Base-by-base conservation (phyloP, 1,139 yeast genomes). In the Pichia sp. region DNA sequence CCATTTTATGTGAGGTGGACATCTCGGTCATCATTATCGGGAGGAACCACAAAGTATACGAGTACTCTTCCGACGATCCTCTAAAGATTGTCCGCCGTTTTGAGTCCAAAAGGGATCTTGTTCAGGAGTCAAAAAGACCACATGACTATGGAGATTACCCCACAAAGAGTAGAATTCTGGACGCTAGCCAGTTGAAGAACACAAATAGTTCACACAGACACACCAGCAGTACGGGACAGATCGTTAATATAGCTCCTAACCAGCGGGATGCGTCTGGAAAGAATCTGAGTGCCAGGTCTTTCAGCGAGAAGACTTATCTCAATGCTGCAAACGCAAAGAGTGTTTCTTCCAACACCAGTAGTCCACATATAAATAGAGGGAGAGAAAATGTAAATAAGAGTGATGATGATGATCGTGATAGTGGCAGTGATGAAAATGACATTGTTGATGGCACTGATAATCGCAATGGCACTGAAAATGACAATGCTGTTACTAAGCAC, bases 1-100 rank as follows among this genome's bases (percentile, higher is more conserved):
- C 96, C 1, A 89, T 89, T 18, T 69, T 91, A 41, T 89, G 98
- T 60, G 93, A 86, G 50, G 95, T 88, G 8, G 97, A 91, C 58
- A 71, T 91, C 39, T 93, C 97, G 2, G 93, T 91, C 26, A 78
- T 91, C 20, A 86, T 91, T 25, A 71, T 88, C 36, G 95, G 95
- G n/a, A 77, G 77, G 56, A 86, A 85, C 62, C 82, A 84, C 52
- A 55, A 54, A 39, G 51, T 57, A 6, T 55, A 56, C 30, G 96
- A 89, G 62, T 89, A 80, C 56, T 75, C 89, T 6, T 79, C 94
- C 5, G 80, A 79, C 20, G 79, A 81, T 48, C 44, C 56, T 1
- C 70, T 84, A 9, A 68, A 72, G 24, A 63, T 89, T 35, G 61
- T 88, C 34, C 65, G 69, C 11, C 68, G 69, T 38, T 85, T 80